These are phyloP conservation scores for Cruciata laevipes DNA, from an alignment of 257 asterid species.

Conservation along the genomic window DNA sequence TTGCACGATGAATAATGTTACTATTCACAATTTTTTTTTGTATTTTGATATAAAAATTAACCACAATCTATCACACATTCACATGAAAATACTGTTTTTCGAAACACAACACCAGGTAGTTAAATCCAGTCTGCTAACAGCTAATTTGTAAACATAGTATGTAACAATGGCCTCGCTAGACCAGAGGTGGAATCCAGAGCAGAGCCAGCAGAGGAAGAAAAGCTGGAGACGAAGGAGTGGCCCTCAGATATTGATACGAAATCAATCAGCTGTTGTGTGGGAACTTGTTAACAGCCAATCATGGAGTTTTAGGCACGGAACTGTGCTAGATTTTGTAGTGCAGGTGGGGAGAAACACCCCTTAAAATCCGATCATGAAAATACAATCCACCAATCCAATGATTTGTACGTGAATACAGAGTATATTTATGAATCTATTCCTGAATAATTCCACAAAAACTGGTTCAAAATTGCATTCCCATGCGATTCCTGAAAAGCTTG, in stretches of 20 bases:
- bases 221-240: not conserved
- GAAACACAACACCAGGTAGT: no score
- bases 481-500: no score
- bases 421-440: not conserved
- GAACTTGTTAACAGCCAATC: not conserved
- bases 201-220: not conserved
- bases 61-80: no score
- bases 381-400: not conserved
- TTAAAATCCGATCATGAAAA: not conserved
- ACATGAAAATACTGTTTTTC: no score
- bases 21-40: no score
- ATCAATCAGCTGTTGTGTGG: not conserved
- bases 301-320: not conserved
- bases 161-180: no score
- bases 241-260: not conserved
- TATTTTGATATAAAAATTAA: no score
- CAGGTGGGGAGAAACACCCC: slow-evolving; percentile 7
- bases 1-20: no score
- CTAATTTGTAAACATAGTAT: no score
- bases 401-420: not conserved
- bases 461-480: not conserved
- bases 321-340: slow-evolving; percentile 4
- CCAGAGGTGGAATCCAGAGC: not conserved
- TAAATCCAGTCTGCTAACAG: no score
- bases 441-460: not conserved